Evolutionary conservation across 2,329 filamentous ascomycete genomes (phyloP).

Genomic region (Venturiaceae sp.): DNA sequence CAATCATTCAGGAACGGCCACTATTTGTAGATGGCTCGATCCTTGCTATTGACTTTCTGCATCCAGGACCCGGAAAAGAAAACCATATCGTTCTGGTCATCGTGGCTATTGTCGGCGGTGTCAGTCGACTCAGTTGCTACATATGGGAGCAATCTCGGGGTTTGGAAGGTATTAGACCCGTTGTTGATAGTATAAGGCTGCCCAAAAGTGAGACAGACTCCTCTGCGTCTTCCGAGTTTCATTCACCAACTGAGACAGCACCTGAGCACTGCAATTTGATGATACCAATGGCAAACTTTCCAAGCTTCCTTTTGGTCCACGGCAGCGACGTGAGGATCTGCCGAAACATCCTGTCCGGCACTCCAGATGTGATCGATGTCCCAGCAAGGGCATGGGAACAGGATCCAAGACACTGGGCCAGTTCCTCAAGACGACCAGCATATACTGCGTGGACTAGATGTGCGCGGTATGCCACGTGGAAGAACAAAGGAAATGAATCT

Average conservation of each 20-base stretch:
- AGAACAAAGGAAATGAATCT: constrained; percentile 59
- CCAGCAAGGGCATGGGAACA: constrained; percentile 17
- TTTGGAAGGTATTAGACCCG: background rate
- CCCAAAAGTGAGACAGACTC: constrained; percentile 1
- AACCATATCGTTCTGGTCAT: constrained; percentile 59
- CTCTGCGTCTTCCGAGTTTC: background rate
- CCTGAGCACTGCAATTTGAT: constrained; percentile 6
- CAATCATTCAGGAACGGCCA: constrained; percentile 46
- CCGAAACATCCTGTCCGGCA: constrained; percentile 30
- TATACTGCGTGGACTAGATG: constrained; percentile 85
- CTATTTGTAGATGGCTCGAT: constrained; percentile 58
- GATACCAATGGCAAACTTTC: constrained; percentile 5
- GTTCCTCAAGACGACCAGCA: constrained; percentile 37
- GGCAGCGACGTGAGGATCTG: constrained; percentile 26
- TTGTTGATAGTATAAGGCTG: background rate
- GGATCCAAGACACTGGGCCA: constrained; percentile 24
- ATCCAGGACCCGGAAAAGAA: constrained; percentile 56
- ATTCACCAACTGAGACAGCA: constrained; percentile 1
- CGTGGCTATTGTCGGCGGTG: background rate
- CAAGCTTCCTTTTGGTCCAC: constrained; percentile 4
- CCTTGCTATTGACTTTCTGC: constrained; percentile 77
- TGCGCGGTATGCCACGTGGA: constrained; percentile 46
- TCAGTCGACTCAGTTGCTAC: constrained; percentile 28
- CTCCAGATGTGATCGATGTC: constrained; percentile 14
- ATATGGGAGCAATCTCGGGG: constrained; percentile 34